A percentile compares a stretch with the other conserved stretches of the same genome.
phyloP scores from a whole-genome alignment of 768 basidiomycete species.

The Auriculariales sp. region DNA sequence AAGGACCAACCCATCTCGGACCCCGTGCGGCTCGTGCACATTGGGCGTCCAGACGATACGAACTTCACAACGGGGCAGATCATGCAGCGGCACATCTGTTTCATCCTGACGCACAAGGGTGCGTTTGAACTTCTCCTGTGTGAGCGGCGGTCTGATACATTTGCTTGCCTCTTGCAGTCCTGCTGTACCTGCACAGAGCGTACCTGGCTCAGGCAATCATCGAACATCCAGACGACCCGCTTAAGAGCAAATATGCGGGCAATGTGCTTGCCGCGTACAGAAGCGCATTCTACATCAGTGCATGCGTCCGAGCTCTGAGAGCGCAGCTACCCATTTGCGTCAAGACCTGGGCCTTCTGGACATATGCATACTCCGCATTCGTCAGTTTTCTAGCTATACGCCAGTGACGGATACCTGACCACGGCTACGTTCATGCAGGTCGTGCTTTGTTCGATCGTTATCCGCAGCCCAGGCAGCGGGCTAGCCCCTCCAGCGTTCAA shows the following conservation, averaged over 20 bases:
- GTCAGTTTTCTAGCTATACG: slow-evolving; percentile 20
- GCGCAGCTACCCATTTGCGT: slow-evolving; percentile 40
- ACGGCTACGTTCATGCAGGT: slow-evolving; percentile 27
- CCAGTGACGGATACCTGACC: not conserved
- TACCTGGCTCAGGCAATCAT: slow-evolving; percentile 64
- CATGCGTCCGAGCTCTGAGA: slow-evolving; percentile 33
- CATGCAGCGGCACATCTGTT: slow-evolving; percentile 50
- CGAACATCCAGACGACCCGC: slow-evolving; percentile 49
- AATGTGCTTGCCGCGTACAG: slow-evolving; percentile 56
- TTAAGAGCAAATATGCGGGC: slow-evolving; percentile 50
- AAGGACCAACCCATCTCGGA: not conserved
- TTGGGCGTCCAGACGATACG: not conserved
- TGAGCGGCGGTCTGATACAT: not conserved
- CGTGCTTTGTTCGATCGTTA: slow-evolving; percentile 66
- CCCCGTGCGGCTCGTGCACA: not conserved
- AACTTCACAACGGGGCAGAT: slow-evolving; percentile 22
- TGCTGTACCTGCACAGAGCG: slow-evolving; percentile 59
- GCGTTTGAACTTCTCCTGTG: not conserved
- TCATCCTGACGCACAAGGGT: slow-evolving; percentile 20
- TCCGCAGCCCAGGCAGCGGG: slow-evolving; percentile 55
- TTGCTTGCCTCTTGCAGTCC: slow-evolving; percentile 24
- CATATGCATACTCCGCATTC: slow-evolving; percentile 52
- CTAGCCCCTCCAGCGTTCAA: slow-evolving; percentile 46
- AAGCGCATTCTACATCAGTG: slow-evolving; percentile 45
- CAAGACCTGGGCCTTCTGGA: slow-evolving; percentile 62